These are phyloP conservation scores for Blepharisma japonicum DNA, from an alignment of 73 alveolate species.

Conservation along the genomic window DNA sequence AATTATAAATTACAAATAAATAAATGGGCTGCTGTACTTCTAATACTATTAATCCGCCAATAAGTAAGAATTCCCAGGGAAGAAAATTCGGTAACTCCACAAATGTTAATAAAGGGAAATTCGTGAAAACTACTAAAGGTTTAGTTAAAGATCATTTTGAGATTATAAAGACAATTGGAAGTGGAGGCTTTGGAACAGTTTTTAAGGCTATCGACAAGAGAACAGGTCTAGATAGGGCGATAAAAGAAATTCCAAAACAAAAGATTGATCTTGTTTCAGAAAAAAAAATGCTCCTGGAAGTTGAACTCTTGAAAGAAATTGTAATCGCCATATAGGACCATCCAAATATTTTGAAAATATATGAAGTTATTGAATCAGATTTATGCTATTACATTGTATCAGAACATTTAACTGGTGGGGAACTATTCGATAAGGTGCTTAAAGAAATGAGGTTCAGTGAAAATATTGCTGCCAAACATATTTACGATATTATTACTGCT, in stretches of 20 bases:
- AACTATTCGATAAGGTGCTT: slow-evolving; percentile 70
- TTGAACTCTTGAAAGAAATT: background rate
- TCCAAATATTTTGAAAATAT: slow-evolving; percentile 1
- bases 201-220: background rate
- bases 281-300: background rate
- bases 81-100: background rate
- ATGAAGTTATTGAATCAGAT: background rate
- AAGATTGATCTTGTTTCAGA: background rate
- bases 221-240: background rate
- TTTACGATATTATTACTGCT: slow-evolving; percentile 75
- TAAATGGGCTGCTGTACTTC: slow-evolving; percentile 22
- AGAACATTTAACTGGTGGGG: slow-evolving; percentile 81
- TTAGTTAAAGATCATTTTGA: background rate
- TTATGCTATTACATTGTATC: background rate
- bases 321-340: background rate
- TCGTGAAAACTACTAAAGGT: background rate
- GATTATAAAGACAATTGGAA: background rate
- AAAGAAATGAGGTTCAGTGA: slow-evolving; percentile 68
- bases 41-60: background rate
- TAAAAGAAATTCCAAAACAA: background rate
- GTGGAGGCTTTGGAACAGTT: slow-evolving; percentile 1
- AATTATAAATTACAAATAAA: background rate
- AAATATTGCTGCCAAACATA: slow-evolving; percentile 74
- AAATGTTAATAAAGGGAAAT: background rate
- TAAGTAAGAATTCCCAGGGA: background rate